These are phyloP conservation scores for Vanderwaltozyma tropicalis DNA, from an alignment of 805 yeast genomes.

Conservation along the genomic window DNA sequence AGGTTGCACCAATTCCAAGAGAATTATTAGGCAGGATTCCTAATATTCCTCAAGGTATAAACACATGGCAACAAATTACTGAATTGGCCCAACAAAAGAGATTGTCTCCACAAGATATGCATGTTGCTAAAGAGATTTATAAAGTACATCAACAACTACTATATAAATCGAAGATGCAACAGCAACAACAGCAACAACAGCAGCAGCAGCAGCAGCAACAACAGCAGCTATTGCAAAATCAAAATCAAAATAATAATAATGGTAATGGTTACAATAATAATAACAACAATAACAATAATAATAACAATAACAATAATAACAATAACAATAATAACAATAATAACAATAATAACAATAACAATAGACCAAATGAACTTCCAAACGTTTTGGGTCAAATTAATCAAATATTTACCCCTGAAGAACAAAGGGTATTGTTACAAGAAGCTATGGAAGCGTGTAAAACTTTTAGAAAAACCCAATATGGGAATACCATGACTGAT, in stretches of 20 bases:
- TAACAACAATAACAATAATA: slow-evolving; percentile 8
- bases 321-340: slow-evolving; percentile 19
- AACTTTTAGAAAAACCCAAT: slow-evolving; percentile 27
- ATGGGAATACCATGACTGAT: slow-evolving; percentile 21
- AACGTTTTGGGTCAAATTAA: slow-evolving; percentile 27
- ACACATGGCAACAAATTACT: slow-evolving; percentile 53
- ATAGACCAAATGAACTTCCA: slow-evolving; percentile 24
- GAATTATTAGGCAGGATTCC: slow-evolving; percentile 20
- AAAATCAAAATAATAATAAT: slow-evolving; percentile 8
- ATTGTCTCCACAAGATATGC: slow-evolving; percentile 24
- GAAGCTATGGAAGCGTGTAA: slow-evolving; percentile 30
- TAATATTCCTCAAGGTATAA: slow-evolving; percentile 53
- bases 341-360: slow-evolving; percentile 21
- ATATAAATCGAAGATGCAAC: slow-evolving; percentile 34
- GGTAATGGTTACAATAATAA: background rate
- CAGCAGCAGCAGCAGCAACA: slow-evolving; percentile 16
- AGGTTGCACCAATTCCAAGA: slow-evolving; percentile 48
- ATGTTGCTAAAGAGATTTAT: slow-evolving; percentile 35
- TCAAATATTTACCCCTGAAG: slow-evolving; percentile 28
- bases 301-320: slow-evolving; percentile 8
- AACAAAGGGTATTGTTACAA: slow-evolving; percentile 26
- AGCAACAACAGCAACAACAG: slow-evolving; percentile 21
- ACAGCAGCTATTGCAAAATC: slow-evolving; percentile 17
- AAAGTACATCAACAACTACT: slow-evolving; percentile 53
- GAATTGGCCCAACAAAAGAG: slow-evolving; percentile 28